phyloP scores from a whole-genome alignment of 805 yeast species.

The Saturnispora saitoi region DNA sequence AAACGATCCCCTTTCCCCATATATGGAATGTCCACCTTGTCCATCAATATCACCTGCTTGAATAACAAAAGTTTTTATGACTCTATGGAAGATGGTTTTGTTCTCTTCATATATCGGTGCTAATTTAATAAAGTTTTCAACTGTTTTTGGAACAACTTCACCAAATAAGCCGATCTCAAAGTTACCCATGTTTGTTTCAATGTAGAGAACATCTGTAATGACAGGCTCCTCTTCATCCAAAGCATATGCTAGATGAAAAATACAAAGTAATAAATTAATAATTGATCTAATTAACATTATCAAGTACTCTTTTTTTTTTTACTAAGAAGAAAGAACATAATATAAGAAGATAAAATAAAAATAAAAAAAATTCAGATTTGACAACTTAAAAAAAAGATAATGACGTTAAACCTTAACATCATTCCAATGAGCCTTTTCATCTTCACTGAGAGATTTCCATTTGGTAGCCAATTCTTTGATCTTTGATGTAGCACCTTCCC shows the following conservation, averaged over 20 bases:
- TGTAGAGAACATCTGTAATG: slow-evolving; percentile 37
- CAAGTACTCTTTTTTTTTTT: neutral
- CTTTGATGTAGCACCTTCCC: slow-evolving; percentile 12
- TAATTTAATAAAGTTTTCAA: slow-evolving; percentile 45
- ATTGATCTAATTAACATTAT: neutral
- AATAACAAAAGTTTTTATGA: slow-evolving; percentile 65
- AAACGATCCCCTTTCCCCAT: slow-evolving; percentile 20
- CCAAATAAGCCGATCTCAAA: slow-evolving; percentile 59
- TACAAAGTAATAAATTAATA: neutral
- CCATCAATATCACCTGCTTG: slow-evolving; percentile 87
- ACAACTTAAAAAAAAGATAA: neutral
- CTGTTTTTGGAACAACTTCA: slow-evolving; percentile 55
- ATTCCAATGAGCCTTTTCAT: slow-evolving; percentile 19
- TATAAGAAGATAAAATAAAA: neutral
- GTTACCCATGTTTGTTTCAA: slow-evolving; percentile 33
- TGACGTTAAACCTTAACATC: neutral
- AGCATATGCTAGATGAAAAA: neutral
- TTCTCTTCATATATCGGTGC: slow-evolving; percentile 43
- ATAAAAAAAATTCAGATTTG: neutral
- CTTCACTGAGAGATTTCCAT: slow-evolving; percentile 19
- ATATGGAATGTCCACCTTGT: slow-evolving; percentile 72
- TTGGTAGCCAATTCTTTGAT: slow-evolving; percentile 17
- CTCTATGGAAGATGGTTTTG: slow-evolving; percentile 57
- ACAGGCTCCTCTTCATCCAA: slow-evolving; percentile 34
- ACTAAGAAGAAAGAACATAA: neutral